Evolutionary conservation across 257 asterid genomes (phyloP).

Genomic region (Jasminum sambac): DNA sequence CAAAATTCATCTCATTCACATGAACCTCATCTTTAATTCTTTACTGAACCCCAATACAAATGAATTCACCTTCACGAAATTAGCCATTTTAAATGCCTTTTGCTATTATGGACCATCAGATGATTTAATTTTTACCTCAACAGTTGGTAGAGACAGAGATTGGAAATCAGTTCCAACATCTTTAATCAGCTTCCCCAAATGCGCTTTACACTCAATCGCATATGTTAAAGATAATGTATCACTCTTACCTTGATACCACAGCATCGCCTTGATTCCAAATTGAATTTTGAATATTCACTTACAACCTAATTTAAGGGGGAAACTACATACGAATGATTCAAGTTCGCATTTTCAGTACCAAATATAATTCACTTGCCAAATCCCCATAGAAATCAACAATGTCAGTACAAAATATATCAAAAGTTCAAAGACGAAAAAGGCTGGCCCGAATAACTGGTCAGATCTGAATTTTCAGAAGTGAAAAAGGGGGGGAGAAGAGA

Average conservation of each 20-base stretch:
- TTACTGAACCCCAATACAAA: slow-evolving; percentile 57
- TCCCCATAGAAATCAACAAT: too few relatives aligned
- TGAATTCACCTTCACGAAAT: slow-evolving; percentile 66
- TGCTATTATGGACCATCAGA: slow-evolving; percentile 55
- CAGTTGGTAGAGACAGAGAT: slow-evolving; percentile 56
- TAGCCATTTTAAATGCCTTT: slow-evolving; percentile 47
- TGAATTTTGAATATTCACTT: too few relatives aligned
- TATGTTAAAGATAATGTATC: slow-evolving; percentile 57
- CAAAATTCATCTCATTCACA: slow-evolving; percentile 56
- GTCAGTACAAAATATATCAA: too few relatives aligned
- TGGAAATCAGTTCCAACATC: slow-evolving; percentile 55
- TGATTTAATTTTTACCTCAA: slow-evolving; percentile 71
- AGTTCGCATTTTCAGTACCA: too few relatives aligned
- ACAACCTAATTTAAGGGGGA: too few relatives aligned
- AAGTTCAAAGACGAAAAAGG: too few relatives aligned
- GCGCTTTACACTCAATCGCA: slow-evolving; percentile 49
- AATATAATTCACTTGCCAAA: too few relatives aligned
- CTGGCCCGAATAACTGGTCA: too few relatives aligned
- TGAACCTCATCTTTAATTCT: slow-evolving; percentile 71
- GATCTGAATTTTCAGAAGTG: too few relatives aligned
- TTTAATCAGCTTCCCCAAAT: slow-evolving; percentile 48
- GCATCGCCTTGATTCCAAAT: slow-evolving; percentile 61
- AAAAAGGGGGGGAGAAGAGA: too few relatives aligned
- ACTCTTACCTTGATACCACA: slow-evolving; percentile 96
- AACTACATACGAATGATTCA: too few relatives aligned